Percentiles rank a stretch among this genome's conserved stretches.
phyloP scores from a whole-genome alignment of 805 yeast species.

The Wickerhamomyces chaumierensis region DNA sequence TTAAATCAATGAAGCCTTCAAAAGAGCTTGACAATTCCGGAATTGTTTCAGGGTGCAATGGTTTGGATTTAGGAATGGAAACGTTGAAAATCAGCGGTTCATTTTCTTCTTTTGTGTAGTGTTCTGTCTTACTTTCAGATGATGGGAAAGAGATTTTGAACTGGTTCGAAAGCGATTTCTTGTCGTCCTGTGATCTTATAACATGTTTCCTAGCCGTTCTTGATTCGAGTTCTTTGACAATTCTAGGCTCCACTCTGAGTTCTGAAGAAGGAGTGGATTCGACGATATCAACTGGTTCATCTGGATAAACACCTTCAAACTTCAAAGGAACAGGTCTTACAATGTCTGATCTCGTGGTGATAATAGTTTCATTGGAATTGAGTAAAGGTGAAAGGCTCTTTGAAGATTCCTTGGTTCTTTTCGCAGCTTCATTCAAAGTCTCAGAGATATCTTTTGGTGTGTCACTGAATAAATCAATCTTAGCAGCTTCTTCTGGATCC shows the following conservation, averaged over 20 bases:
- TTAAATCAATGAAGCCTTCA: neutral
- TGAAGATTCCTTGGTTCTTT: too few species aligned
- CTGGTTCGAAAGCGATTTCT: neutral
- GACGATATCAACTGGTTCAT: neutral
- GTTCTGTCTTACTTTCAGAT: too few species aligned
- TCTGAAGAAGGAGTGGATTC: neutral
- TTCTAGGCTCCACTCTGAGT: neutral
- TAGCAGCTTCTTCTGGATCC: neutral
- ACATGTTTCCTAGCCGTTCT: neutral
- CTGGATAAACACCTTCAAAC: neutral
- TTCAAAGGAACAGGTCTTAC: neutral
- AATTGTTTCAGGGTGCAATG: too few species aligned
- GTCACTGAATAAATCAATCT: neutral
- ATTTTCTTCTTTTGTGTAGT: neutral
- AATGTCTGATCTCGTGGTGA: neutral
- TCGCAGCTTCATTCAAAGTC: too few species aligned
- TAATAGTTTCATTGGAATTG: neutral
- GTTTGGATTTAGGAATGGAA: neutral
- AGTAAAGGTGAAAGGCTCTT: too few species aligned
- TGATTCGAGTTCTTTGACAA: neutral
- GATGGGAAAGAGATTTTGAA: neutral
- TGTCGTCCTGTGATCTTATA: neutral
- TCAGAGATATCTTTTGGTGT: neutral
- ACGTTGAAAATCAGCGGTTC: neutral
- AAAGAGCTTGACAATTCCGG: neutral